Base-by-base conservation (phyloP, 2,329 filamentous ascomycete species). In the Amesomyces nigricolor region DNA sequence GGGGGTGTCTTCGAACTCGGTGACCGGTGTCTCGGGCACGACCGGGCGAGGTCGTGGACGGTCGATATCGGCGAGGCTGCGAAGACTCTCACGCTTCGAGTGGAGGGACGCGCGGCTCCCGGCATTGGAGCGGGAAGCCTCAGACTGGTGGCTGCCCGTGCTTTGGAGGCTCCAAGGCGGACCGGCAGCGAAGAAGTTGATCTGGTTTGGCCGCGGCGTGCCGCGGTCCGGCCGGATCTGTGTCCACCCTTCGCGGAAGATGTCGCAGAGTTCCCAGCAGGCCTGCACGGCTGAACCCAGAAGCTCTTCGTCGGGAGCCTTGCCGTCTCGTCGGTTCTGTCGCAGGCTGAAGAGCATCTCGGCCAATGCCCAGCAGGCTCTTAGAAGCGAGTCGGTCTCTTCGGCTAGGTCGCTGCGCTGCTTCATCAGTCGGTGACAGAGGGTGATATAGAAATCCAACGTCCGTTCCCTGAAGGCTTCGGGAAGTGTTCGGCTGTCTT, bases 351-450 rank as follows among this genome's bases (percentile, higher is more conserved):
- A 96, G 0, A 97, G 80, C 85, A 95, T 95, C 70, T 96, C 91
- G 7, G 91, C 90, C 11, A 97, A 73, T 3, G 86, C 82, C 92
- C 92, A 96, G 67, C 91, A 96, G 19, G 91, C 89, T 53, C 86
- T 81, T 3, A 96, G 78, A 4, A 96, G 77, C 6, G 88, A 85
- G 68, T 96, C 91, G 0, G 89, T 92, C 65, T 96, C 89, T 59
- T 88, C 86, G 0, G 84, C 85, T 2, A 91, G 71, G 29, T 89
- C 86, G 51, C 82, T 87, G 55, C 89, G 82, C 70, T 96, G 90
- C 70, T 95, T 96, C 91, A 96, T 96, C n/a, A 96, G 73, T 39
- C 92, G 85, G 70, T 96, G 92, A 66, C 92, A 96, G 2, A 97
- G 71, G 0, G 92, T 95, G 62, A 96, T 87, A 66, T 96, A 96